Conservation (phyloP, 257 asterid species). For the Fraxinus pennsylvanica region DNA sequence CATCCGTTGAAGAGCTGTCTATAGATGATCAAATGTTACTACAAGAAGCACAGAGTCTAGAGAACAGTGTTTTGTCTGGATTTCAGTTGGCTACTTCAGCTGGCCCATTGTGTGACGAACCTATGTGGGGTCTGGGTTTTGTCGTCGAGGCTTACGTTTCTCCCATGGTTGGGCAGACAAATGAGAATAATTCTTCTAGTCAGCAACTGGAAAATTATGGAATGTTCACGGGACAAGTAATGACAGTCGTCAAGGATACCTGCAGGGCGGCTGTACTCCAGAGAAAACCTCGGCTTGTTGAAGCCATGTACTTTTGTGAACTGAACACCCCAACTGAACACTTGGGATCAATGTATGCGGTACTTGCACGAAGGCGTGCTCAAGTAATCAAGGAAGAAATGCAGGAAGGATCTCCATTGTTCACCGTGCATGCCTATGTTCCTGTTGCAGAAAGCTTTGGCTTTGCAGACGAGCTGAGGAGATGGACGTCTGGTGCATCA, state of each 20-base stretch:
- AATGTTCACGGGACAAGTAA: slow-evolving; percentile 78
- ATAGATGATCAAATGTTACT: slow-evolving; percentile 37
- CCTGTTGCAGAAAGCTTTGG: slow-evolving; percentile 96
- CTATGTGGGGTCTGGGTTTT: slow-evolving; percentile 94
- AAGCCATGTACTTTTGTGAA: slow-evolving; percentile 81
- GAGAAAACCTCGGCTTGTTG: slow-evolving; percentile 76
- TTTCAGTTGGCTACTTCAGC: slow-evolving; percentile 89
- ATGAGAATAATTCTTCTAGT: slow-evolving; percentile 37
- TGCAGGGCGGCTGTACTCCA: slow-evolving; percentile 84
- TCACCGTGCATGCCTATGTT: slow-evolving; percentile 81
- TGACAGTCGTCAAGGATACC: slow-evolving; percentile 86
- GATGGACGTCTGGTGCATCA: slow-evolving; percentile 83
- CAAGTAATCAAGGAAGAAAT: slow-evolving; percentile 86
- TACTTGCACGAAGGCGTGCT: slow-evolving; percentile 80
- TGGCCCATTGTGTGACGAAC: slow-evolving; percentile 96
- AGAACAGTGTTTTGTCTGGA: slow-evolving; percentile 83
- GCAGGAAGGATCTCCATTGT: slow-evolving; percentile 91
- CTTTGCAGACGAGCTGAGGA: slow-evolving; percentile 85
- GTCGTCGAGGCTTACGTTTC: slow-evolving; percentile 57
- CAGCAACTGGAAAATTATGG: slow-evolving; percentile 74
- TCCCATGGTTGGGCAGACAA: slow-evolving; percentile 41
- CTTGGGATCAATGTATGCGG: slow-evolving; percentile 86
- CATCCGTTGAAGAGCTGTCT: slow-evolving; percentile 38
- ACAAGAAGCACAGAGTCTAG: slow-evolving; percentile 72
- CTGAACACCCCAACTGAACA: slow-evolving; percentile 81